Conservation (phyloP, 345 rosid genomes). For the Populus ilicifolia region DNA sequence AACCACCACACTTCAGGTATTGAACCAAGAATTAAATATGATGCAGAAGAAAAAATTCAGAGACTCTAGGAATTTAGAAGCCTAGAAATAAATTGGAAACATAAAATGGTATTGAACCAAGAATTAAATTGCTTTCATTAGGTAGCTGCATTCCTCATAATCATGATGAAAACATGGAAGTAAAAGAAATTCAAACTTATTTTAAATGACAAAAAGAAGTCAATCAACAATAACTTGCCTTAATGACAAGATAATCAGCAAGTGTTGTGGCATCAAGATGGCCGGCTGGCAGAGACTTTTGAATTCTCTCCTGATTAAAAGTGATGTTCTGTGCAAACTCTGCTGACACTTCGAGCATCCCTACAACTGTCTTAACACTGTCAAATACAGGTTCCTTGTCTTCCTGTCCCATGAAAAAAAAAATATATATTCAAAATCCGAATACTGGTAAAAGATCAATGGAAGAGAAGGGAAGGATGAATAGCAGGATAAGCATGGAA, state of each 20-base stretch:
- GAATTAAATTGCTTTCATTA: no score
- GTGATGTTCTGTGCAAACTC: constrained; percentile 85
- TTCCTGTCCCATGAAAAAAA: constrained; percentile 48
- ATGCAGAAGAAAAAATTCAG: background rate
- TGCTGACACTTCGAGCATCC: constrained; percentile 92
- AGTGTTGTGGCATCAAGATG: constrained; percentile 94
- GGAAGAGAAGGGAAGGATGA: background rate
- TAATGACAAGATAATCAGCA: constrained; percentile 89
- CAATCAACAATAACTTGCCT: constrained; percentile 41
- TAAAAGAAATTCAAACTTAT: background rate
- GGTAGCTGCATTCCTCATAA: background rate
- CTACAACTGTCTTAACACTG: constrained; percentile 73
- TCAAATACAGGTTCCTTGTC: constrained; percentile 92
- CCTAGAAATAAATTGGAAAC: background rate
- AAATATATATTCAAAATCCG: background rate
- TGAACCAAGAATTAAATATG: background rate
- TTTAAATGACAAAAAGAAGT: background rate
- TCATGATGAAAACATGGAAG: background rate
- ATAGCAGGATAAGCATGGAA: background rate
- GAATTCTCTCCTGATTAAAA: constrained; percentile 62
- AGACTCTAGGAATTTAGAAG: background rate
- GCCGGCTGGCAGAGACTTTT: constrained; percentile 78
- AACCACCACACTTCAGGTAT: background rate
- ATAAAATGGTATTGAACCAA: background rate
- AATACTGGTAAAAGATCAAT: background rate